Evolutionary conservation across 371 early-diverging fungal species (phyloP), one percentile per base, ranked within the genome.

Genomic region (Mortierella polycephala): DNA sequence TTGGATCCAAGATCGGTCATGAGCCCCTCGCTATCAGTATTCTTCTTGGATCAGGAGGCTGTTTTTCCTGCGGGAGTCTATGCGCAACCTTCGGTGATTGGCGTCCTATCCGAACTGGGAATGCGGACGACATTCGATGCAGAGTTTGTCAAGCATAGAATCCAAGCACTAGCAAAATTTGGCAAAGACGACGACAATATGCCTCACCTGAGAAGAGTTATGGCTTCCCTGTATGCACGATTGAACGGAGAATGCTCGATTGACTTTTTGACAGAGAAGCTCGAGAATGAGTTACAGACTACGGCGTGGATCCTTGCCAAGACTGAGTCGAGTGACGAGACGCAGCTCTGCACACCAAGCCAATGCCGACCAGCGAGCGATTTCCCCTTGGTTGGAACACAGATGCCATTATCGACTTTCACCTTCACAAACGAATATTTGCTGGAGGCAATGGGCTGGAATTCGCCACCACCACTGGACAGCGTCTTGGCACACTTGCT

Each of bases 21-120:
- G 16, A 45, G 20, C n/a, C 56, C 54, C 4, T 40, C 56, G 7
- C 67, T 74, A 4, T 52, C 60, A 0, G 12, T 12, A 1, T 68
- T 45, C 44, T 74, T 59, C 55, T 39, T 55, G n/a, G 30, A 60
- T 1, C 30, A 50, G 12, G 75, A 74, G 23, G 20, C 7, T 2
- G 60, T 74, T 5, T 74, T 74, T 23, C 69, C 75, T 0, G 23
- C 8, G 7, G 69, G 75, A 3, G 10, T 60, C 10, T 74, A 74
- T 37, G 23, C 61, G 1, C n/a, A 59, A 12, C 10, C 51, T 7
- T 21, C 60, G 4, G 44, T 61, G 40, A 41, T 61, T 6, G 44
- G 21, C 7, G 61, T 65, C 21, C 57, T 74, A 12, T 21, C 49
- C 3, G 61, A 59, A 5, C 61, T 68, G 13, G 69, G 75, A 1